phyloP scores from a whole-genome alignment of 2,329 filamentous ascomycete species.

The Sclerotinia sclerotiorum region DNA sequence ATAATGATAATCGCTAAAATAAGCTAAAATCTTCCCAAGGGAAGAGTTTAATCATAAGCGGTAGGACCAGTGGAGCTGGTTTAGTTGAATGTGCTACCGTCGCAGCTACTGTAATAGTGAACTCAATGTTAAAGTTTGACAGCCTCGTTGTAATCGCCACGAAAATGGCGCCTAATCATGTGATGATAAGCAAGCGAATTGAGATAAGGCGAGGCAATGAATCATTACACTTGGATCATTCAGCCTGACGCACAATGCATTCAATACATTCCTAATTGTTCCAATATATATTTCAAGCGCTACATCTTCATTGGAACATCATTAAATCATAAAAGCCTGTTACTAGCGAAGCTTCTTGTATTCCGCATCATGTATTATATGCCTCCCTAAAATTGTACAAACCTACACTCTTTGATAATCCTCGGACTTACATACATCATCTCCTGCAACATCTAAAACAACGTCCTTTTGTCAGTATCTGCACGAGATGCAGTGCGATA shows the following conservation, averaged over 20 bases:
- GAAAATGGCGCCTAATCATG: constrained; percentile 12
- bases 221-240: constrained; percentile 14
- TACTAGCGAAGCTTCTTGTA: not conserved
- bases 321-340: not conserved
- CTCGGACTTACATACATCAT: constrained; percentile 20
- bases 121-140: constrained; percentile 5
- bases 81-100: constrained; percentile 25
- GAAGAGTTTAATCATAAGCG: not conserved
- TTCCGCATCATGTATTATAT: constrained; percentile 19
- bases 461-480: constrained; percentile 24
- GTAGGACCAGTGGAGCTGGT: not conserved
- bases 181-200: constrained; percentile 22
- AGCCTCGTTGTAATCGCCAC: constrained; percentile 22
- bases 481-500: constrained; percentile 63
- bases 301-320: not conserved
- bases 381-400: constrained; percentile 14
- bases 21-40: not conserved
- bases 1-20: constrained; percentile 16
- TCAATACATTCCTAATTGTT: not conserved
- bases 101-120: constrained; percentile 18
- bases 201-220: constrained; percentile 18
- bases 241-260: constrained; percentile 11
- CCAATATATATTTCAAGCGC: constrained; percentile 8
- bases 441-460: constrained; percentile 6
- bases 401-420: constrained; percentile 21